phyloP scores from a whole-genome alignment of 257 asterid species.

The Prunella vulgaris region DNA sequence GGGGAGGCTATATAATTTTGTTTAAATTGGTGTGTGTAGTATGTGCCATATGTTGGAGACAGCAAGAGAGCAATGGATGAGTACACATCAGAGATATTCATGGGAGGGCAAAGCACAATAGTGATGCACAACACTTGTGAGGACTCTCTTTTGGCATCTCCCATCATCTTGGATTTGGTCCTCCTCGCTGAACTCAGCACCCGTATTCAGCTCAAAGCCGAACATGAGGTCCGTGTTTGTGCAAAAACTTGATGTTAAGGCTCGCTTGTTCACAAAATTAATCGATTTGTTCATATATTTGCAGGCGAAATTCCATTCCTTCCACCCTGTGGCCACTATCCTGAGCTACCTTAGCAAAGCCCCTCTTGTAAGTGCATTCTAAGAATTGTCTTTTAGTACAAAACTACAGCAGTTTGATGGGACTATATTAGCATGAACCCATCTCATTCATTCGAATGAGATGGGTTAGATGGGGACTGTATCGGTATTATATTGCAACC shows the following conservation, averaged over 20 bases:
- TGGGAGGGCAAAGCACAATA: constrained; percentile 94
- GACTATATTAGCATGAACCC: no score
- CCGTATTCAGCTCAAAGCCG: constrained; percentile 83
- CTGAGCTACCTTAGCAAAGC: constrained; percentile 97
- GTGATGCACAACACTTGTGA: constrained; percentile 94
- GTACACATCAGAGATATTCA: constrained; percentile 96
- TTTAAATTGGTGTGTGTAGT: constrained; percentile 35
- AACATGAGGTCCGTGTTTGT: constrained; percentile 51
- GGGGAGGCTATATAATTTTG: background rate
- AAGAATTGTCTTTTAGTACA: background rate
- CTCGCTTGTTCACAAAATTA: background rate
- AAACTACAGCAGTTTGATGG: background rate
- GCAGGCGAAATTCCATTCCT: constrained; percentile 89
- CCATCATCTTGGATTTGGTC: constrained; percentile 90
- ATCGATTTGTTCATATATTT: background rate
- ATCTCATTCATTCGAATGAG: no score
- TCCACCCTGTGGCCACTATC: constrained; percentile 94
- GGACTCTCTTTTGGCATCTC: constrained; percentile 97
- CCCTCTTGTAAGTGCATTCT: constrained; percentile 72
- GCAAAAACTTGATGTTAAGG: background rate
- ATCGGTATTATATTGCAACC: background rate
- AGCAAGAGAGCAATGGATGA: constrained; percentile 99
- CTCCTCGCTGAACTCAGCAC: constrained; percentile 96
- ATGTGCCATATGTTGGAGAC: constrained; percentile 95
- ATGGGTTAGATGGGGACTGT: no score